These are phyloP conservation scores for Ettlia oleoabundans DNA, from an alignment of 139 green algal species.

Conservation along the genomic window DNA sequence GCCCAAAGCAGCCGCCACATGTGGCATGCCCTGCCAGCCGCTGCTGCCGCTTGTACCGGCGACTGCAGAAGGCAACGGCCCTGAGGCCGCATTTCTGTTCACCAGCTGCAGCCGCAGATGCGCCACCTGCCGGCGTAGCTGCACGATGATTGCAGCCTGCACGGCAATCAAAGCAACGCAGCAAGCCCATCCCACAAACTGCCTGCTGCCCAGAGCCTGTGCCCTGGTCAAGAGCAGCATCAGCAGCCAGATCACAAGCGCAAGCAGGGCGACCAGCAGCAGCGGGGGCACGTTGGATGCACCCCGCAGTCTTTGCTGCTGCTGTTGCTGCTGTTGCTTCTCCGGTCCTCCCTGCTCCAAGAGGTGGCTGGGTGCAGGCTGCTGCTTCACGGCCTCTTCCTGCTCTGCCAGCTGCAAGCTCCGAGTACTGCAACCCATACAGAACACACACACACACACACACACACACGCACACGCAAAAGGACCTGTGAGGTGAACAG, in stretches of 20 bases:
- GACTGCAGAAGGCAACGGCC: too few species aligned
- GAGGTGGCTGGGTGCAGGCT: background rate
- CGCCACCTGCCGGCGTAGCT: constrained; percentile 24
- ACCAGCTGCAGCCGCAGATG: background rate
- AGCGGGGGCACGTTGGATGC: too few species aligned
- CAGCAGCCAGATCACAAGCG: background rate
- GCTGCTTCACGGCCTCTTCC: background rate
- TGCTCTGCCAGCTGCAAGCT: background rate
- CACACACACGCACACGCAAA: too few species aligned
- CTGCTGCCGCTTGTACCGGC: background rate
- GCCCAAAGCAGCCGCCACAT: background rate
- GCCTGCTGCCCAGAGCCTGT: background rate
- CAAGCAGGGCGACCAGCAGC: too few species aligned
- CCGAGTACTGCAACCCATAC: background rate
- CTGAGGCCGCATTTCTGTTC: too few species aligned
- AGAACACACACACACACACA: background rate
- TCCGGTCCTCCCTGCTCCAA: background rate
- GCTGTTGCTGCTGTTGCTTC: background rate
- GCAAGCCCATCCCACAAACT: background rate
- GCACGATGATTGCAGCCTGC: constrained; percentile 11
- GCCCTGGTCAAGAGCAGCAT: background rate
- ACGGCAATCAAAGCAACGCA: background rate
- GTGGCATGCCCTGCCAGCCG: background rate
- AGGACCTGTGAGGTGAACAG: too few species aligned
- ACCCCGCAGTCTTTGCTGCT: background rate